A percentile compares a stretch with the other conserved stretches of the same genome.
phyloP scores from a whole-genome alignment of 805 yeast genomes.

The Danielozyma ontarioensis region DNA sequence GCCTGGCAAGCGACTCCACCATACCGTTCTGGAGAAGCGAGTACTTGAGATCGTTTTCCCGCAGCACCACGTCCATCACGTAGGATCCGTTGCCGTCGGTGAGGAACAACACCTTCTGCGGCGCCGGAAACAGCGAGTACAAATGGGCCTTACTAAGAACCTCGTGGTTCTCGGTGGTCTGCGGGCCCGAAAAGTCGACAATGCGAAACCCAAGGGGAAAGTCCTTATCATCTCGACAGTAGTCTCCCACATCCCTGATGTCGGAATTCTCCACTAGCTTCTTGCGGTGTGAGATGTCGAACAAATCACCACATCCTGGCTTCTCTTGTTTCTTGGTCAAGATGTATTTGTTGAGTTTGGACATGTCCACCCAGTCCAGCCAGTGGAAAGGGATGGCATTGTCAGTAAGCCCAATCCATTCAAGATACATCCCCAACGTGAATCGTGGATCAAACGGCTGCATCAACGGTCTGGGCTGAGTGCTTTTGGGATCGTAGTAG shows the following conservation, averaged over 20 bases:
- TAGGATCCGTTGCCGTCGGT: conserved; percentile 17
- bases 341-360: conserved; percentile 7
- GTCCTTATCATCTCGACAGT: conserved; percentile 14
- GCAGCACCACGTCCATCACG: conserved; percentile 12
- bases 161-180: conserved; percentile 17
- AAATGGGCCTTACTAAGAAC: conserved; percentile 25
- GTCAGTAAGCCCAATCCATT: conserved; percentile 6
- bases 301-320: conserved; percentile 14
- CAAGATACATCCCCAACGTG: conserved; percentile 20
- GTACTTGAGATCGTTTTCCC: conserved; percentile 11
- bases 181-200: conserved; percentile 15
- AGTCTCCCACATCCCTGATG: conserved; percentile 6
- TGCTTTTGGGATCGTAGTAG: conserved; percentile 6
- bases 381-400: conserved; percentile 13
- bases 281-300: conserved; percentile 10
- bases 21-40: conserved; percentile 20
- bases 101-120: conserved; percentile 25
- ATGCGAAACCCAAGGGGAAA: conserved; percentile 19
- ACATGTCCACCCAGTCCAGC: conserved; percentile 14
- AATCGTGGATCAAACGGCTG: conserved; percentile 27
- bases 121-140: conserved; percentile 22
- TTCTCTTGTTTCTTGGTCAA: conserved; percentile 4
- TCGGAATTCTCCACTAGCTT: conserved; percentile 5
- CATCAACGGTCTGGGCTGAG: conserved; percentile 10
- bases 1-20: conserved; percentile 8